Evolutionary conservation across 2,329 filamentous ascomycete species (phyloP).

Genomic region (Zymoseptoria tritici): DNA sequence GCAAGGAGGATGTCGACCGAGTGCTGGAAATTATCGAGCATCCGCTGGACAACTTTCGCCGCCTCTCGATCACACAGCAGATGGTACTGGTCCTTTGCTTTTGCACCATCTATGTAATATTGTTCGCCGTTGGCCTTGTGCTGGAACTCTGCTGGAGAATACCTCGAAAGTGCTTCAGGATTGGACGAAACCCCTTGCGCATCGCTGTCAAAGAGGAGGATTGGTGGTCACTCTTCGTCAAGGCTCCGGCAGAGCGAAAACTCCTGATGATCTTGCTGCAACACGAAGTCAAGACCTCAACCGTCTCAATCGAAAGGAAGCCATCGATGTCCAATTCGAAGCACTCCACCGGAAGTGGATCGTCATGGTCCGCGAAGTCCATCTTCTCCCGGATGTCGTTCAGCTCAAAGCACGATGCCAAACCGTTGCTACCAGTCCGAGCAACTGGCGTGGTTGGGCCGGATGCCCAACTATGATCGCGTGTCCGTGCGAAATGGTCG

Average conservation of each 20-base stretch:
- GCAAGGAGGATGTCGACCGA: conserved; percentile 6
- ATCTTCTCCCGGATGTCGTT: background rate
- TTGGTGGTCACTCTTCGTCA: conserved; percentile 7
- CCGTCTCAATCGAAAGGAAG: background rate
- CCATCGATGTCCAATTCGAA: background rate
- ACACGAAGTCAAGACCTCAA: conserved; percentile 5
- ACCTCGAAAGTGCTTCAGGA: conserved; percentile 1
- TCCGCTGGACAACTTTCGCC: conserved; percentile 8
- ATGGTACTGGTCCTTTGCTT: conserved; percentile 10
- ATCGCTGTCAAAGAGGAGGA: background rate
- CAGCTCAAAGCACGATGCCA: background rate
- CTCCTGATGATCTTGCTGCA: conserved; percentile 9
- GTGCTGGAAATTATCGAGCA: conserved; percentile 12
- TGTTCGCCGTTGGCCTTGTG: conserved; percentile 5
- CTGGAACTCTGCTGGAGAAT: conserved; percentile 10
- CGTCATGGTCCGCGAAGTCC: background rate
- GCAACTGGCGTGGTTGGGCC: background rate
- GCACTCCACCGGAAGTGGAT: background rate
- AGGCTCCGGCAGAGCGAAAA: conserved; percentile 7
- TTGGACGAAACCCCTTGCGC: background rate
- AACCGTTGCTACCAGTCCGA: background rate
- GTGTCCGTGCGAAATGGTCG: background rate
- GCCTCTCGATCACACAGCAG: conserved; percentile 1
- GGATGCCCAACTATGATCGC: background rate
- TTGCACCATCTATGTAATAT: conserved; percentile 8